A percentile compares a stretch with the other conserved stretches of the same genome.
Evolutionary conservation across 1,284 basidiomycete species (phyloP).

Genomic region (Sporisorium iseilematis-ciliati): DNA sequence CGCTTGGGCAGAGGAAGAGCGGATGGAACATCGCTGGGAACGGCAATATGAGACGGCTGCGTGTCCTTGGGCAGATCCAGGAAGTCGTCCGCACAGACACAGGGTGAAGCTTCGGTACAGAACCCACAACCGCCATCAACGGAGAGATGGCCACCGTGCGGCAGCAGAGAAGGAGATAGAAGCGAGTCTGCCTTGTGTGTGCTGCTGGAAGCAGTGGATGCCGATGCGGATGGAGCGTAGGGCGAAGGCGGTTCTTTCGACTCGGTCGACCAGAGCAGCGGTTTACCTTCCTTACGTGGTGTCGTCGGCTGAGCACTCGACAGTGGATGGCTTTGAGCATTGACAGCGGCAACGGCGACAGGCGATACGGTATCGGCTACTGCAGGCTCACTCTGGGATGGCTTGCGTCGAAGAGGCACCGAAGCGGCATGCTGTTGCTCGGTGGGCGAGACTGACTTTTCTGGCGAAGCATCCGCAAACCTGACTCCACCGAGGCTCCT

Average conservation of each 20-base stretch:
- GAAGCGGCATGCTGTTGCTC: slow-evolving; percentile 8
- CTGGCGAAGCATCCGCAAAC: slow-evolving; percentile 20
- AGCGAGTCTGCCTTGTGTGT: slow-evolving; percentile 13
- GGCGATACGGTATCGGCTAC: neutral
- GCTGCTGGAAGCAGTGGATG: neutral
- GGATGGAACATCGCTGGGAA: slow-evolving; percentile 26
- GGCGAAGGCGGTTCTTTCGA: slow-evolving; percentile 19
- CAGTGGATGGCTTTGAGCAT: neutral
- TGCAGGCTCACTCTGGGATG: neutral
- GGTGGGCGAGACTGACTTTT: neutral
- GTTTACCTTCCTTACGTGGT: slow-evolving; percentile 26
- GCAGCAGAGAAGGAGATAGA: slow-evolving; percentile 28
- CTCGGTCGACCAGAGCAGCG: slow-evolving; percentile 35
- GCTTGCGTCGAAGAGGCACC: slow-evolving; percentile 23
- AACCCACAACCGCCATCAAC: slow-evolving; percentile 62
- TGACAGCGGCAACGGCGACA: neutral
- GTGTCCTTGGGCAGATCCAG: slow-evolving; percentile 28
- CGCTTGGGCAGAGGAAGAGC: slow-evolving; percentile 40
- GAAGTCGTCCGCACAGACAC: slow-evolving; percentile 58
- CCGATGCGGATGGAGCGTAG: neutral
- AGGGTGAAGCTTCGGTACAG: slow-evolving; percentile 58
- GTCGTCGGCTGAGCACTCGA: neutral
- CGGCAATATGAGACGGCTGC: slow-evolving; percentile 34
- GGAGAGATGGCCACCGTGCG: slow-evolving; percentile 23
- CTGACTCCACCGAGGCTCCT: slow-evolving; percentile 20